phyloP scores from a whole-genome alignment of 495 filamentous ascomycete genomes.

The Pyrenula aspistea region DNA sequence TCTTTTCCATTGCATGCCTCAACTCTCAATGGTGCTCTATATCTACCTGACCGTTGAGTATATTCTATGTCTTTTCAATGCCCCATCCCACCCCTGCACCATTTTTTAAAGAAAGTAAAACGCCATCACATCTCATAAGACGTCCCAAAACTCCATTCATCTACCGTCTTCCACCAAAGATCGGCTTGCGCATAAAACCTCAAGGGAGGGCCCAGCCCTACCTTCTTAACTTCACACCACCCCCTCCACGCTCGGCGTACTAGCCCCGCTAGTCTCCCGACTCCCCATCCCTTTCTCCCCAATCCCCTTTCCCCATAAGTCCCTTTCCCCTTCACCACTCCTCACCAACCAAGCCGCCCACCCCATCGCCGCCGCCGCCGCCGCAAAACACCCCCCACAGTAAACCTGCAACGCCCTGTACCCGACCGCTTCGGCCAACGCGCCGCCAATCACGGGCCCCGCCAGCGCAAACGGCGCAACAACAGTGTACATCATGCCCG shows the following conservation, averaged over 20 bases:
- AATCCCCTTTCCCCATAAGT: background rate
- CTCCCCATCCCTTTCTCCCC: background rate
- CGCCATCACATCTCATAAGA: no score
- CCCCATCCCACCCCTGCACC: no score
- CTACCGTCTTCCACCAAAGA: no score
- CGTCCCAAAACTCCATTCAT: no score
- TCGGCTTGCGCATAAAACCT: no score
- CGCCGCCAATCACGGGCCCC: constrained; percentile 26
- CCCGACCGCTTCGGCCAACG: background rate
- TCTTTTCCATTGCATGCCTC: no score
- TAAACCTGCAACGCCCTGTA: background rate
- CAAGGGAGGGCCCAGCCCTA: no score
- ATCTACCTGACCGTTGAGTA: no score
- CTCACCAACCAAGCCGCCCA: background rate
- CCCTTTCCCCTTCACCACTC: background rate
- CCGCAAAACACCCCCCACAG: background rate
- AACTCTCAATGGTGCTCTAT: no score
- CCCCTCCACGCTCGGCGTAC: background rate
- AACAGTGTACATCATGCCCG: constrained; percentile 29
- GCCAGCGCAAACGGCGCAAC: constrained; percentile 20
- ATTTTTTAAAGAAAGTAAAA: no score
- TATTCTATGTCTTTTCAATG: no score
- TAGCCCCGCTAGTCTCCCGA: background rate
- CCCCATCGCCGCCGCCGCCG: background rate
- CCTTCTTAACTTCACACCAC: no score